Evolutionary conservation across 352 stramenopile genomes (phyloP), one percentile per base, ranked within the genome.

Genomic region (Phytophthora chlamydospora): DNA sequence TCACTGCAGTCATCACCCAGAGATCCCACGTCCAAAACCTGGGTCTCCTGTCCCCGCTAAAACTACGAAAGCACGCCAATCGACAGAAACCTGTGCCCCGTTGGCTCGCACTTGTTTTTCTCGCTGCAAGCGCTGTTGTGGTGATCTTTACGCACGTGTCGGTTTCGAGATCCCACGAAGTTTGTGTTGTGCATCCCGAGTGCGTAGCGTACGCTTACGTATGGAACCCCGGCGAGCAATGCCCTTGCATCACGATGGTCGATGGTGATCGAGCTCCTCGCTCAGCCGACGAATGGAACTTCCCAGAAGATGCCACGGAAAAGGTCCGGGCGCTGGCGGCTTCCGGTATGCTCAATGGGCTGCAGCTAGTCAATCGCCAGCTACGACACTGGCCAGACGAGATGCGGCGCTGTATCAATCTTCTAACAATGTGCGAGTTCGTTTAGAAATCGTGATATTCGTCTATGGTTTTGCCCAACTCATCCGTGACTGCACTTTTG

Each of bases 361-460:
- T 75, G 6, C 67, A 75, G 16, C 33, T 75, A 0, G 69, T 75
- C 34, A 75, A 75, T 36, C 67, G 62, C 1, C 46, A 62, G 31
- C 40, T 75, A 1, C 11, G 17, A 12, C 24, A 24, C 6, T 69
- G 52, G 52, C 67, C 67, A 6, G 53, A 72, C 0, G 67, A 75
- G 21, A 45, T 75, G 27, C 56, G 54, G 3, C 35, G 31, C 14
- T 69, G 61, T 19, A 56, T 16, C 2, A 29, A 31, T 8, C 54
- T 69, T 40, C 46, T 10, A 36, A 65, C 27, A 17, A 69, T 69
- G 61, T 65, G 21, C 29, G 19, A 44, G 1, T 38, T 38, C 6
- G 0, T 16, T 34, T 53, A 9, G 9, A 24, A 32, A 29, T 19
- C 10, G n/a, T 44, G 19, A n/a, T n/a, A n/a, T n/a, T n/a, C n/a